phyloP scores from a whole-genome alignment of 495 filamentous ascomycete genomes.

The Stereocaulon alpinum region DNA sequence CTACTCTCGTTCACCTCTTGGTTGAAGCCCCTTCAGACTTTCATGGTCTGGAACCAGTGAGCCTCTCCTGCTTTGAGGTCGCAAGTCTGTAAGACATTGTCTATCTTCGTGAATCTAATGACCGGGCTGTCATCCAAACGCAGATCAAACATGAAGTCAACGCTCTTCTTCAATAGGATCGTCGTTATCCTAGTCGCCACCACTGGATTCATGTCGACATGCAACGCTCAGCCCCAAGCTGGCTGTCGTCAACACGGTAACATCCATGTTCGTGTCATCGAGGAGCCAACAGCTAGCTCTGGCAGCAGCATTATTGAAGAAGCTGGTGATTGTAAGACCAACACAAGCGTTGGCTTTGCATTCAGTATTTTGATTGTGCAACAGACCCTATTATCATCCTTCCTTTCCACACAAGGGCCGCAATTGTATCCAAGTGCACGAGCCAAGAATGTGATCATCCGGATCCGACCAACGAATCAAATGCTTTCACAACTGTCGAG shows the following conservation, averaged over 20 bases:
- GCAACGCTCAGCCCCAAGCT: conserved; percentile 15
- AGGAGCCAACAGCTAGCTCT: conserved; percentile 9
- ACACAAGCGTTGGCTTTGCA: too few relatives aligned
- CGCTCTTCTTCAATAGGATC: not conserved
- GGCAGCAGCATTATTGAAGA: conserved; percentile 5
- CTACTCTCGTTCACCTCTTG: conserved; percentile 9
- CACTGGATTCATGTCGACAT: not conserved
- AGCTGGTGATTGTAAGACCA: not conserved
- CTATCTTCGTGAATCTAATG: not conserved
- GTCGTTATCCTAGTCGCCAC: conserved; percentile 9
- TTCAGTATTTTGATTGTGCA: not conserved
- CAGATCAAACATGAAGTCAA: conserved; percentile 17
- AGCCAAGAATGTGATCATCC: not conserved
- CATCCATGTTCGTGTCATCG: conserved; percentile 11
- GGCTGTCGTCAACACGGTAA: conserved; percentile 24
- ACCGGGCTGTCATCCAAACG: not conserved
- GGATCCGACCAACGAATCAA: not conserved
- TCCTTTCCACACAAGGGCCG: not conserved
- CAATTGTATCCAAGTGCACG: not conserved
- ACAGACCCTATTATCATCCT: not conserved
- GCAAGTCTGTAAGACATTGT: not conserved
- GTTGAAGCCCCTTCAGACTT: not conserved
- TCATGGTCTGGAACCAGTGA: conserved; percentile 2
- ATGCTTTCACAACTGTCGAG: not conserved
- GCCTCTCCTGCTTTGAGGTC: not conserved